Evolutionary conservation across 805 yeast species (phyloP).

Genomic region (Zygotorulaspora danielsina): DNA sequence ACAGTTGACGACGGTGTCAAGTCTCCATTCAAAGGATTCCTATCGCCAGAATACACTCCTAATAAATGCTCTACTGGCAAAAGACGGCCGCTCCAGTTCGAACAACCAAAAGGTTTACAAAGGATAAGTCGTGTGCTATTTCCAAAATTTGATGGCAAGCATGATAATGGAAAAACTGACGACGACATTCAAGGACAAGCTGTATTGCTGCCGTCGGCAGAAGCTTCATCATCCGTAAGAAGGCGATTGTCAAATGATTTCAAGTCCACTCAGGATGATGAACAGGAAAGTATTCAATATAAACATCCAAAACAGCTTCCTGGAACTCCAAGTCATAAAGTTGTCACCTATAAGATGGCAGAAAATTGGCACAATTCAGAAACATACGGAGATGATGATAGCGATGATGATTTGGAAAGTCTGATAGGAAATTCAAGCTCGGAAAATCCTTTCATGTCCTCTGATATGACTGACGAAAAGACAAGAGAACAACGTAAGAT

Average conservation of each 20-base stretch:
- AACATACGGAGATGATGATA: slow-evolving; percentile 13
- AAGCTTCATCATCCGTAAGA: slow-evolving; percentile 21
- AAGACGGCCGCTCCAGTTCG: slow-evolving; percentile 13
- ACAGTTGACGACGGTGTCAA: slow-evolving; percentile 1
- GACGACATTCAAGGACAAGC: slow-evolving; percentile 9
- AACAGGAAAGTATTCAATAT: slow-evolving; percentile 12
- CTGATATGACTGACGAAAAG: slow-evolving; percentile 12
- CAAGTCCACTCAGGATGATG: slow-evolving; percentile 12
- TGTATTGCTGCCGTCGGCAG: slow-evolving; percentile 20
- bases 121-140: slow-evolving; percentile 28
- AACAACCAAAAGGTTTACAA: slow-evolving; percentile 12
- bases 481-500: slow-evolving; percentile 17
- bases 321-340: slow-evolving; percentile 37
- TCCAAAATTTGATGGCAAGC: slow-evolving; percentile 16
- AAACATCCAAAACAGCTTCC: slow-evolving; percentile 24
- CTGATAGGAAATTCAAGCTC: slow-evolving; percentile 1
- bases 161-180: slow-evolving; percentile 1
- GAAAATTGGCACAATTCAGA: slow-evolving; percentile 35
- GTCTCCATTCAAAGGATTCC: slow-evolving; percentile 26
- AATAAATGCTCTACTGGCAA: slow-evolving; percentile 16
- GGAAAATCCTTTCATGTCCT: slow-evolving; percentile 17
- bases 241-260: slow-evolving; percentile 9
- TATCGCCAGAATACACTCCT: slow-evolving; percentile 35
- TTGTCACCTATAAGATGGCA: slow-evolving; percentile 34
- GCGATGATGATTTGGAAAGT: slow-evolving; percentile 10